Percentiles rank a stretch among this genome's conserved stretches.
These are phyloP conservation scores for Penicillium rolfsii DNA, from an alignment of 2,329 filamentous ascomycete genomes.

Conservation along the genomic window DNA sequence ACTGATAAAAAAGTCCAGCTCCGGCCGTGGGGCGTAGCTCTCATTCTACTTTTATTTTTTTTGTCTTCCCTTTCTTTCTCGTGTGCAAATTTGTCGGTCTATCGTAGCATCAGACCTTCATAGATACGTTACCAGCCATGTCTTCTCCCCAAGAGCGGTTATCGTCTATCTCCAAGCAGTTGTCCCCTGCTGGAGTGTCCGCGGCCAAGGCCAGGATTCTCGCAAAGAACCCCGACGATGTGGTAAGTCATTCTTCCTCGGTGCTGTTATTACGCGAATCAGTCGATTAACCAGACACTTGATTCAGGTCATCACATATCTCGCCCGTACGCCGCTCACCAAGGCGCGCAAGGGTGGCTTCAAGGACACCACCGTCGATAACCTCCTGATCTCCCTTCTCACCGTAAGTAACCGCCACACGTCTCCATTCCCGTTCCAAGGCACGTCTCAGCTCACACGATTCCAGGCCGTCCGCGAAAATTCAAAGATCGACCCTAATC, in stretches of 20 bases:
- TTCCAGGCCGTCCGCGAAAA: slow-evolving; percentile 70
- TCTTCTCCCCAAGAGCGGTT: slow-evolving; percentile 45
- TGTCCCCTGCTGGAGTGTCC: slow-evolving; percentile 36
- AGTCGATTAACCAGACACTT: slow-evolving; percentile 6
- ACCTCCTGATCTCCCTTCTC: slow-evolving; percentile 43
- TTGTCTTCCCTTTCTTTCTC: background rate
- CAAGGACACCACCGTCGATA: slow-evolving; percentile 43
- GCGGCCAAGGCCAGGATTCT: slow-evolving; percentile 38
- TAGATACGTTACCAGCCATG: slow-evolving; percentile 29
- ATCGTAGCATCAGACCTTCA: background rate
- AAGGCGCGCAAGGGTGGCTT: slow-evolving; percentile 47
- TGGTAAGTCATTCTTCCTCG: slow-evolving; percentile 35
- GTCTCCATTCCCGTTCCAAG: background rate
- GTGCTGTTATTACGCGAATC: background rate
- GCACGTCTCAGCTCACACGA: background rate
- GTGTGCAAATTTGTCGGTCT: background rate
- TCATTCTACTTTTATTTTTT: slow-evolving; percentile 2
- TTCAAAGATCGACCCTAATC: slow-evolving; percentile 79
- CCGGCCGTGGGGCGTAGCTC: background rate
- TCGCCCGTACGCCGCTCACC: slow-evolving; percentile 45
- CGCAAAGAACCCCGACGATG: slow-evolving; percentile 44
- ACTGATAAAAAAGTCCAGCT: slow-evolving; percentile 15
- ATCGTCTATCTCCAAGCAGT: slow-evolving; percentile 47
- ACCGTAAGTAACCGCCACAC: slow-evolving; percentile 32
- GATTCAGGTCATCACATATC: slow-evolving; percentile 44